These are phyloP conservation scores for Claviceps sp. DNA, from an alignment of 2,329 filamentous ascomycete species.

Conservation along the genomic window DNA sequence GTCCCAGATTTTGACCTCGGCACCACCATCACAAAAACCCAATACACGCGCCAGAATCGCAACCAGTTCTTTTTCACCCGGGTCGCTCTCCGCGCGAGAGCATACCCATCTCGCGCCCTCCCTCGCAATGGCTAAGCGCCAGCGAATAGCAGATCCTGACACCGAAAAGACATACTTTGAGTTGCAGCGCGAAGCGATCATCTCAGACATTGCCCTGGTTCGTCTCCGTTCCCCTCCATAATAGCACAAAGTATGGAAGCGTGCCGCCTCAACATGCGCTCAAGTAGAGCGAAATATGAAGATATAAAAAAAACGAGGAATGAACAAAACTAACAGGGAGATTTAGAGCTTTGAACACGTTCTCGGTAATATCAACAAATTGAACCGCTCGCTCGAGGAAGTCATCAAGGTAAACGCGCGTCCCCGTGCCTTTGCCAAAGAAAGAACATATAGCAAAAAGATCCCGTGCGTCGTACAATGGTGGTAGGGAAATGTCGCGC, in stretches of 20 bases:
- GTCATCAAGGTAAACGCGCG: constrained; percentile 56
- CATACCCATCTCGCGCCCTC: background rate
- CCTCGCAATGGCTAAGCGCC: constrained; percentile 6
- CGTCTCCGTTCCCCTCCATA: constrained; percentile 7
- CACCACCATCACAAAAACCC: background rate
- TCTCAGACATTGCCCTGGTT: constrained; percentile 62
- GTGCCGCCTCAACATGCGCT: background rate
- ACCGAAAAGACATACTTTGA: constrained; percentile 54
- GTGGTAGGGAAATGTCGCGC: no score
- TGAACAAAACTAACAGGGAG: no score
- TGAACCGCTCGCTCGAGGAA: constrained; percentile 84
- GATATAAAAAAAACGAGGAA: background rate
- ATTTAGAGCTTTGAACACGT: constrained; percentile 68
- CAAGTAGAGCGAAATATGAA: background rate
- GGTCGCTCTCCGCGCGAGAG: no score
- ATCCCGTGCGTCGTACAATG: background rate
- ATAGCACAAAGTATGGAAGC: background rate
- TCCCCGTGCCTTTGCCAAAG: background rate
- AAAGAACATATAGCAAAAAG: background rate
- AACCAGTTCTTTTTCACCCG: no score
- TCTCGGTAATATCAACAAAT: constrained; percentile 86
- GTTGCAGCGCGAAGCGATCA: constrained; percentile 57
- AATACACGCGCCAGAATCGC: background rate
- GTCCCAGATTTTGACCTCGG: no score
- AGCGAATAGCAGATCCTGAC: constrained; percentile 9